Evolutionary conservation across 148 eudicot species (phyloP).

Genomic region (Rhododendron ferrugineum): DNA sequence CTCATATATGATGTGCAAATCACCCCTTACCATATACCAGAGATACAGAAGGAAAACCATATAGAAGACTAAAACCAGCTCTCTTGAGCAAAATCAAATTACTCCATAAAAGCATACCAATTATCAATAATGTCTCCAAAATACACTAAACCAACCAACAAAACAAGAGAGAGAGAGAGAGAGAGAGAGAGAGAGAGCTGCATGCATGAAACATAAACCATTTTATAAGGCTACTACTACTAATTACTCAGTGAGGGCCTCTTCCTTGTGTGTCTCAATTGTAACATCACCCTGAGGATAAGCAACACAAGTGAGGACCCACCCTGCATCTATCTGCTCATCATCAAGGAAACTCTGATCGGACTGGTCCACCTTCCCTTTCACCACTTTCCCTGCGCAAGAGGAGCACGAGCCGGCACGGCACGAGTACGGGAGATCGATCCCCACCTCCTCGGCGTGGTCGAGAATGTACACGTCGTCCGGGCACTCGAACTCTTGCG

Average conservation of each 20-base stretch:
- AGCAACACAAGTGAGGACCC: slow-evolving; percentile 81
- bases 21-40: background rate
- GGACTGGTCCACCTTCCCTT: slow-evolving; percentile 58
- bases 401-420: slow-evolving; percentile 82
- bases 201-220: background rate
- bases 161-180: background rate
- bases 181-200: background rate
- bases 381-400: slow-evolving; percentile 56
- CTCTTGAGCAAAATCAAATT: background rate
- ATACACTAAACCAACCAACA: slow-evolving; percentile 5
- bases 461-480: slow-evolving; percentile 60
- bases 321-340: slow-evolving; percentile 48
- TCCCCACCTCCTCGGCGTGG: slow-evolving; percentile 55
- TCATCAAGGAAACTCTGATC: slow-evolving; percentile 78
- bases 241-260: slow-evolving; percentile 36
- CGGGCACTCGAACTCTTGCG: slow-evolving; percentile 36
- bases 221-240: background rate
- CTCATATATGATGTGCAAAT: background rate
- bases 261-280: slow-evolving; percentile 87
- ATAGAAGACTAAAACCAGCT: background rate
- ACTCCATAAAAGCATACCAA: slow-evolving; percentile 5
- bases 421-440: slow-evolving; percentile 84
- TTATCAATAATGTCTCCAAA: background rate
- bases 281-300: slow-evolving; percentile 46
- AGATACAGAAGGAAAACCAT: background rate